These are phyloP conservation scores for Xylaria arbuscula DNA, from an alignment of 2,329 filamentous ascomycete species.

Conservation along the genomic window DNA sequence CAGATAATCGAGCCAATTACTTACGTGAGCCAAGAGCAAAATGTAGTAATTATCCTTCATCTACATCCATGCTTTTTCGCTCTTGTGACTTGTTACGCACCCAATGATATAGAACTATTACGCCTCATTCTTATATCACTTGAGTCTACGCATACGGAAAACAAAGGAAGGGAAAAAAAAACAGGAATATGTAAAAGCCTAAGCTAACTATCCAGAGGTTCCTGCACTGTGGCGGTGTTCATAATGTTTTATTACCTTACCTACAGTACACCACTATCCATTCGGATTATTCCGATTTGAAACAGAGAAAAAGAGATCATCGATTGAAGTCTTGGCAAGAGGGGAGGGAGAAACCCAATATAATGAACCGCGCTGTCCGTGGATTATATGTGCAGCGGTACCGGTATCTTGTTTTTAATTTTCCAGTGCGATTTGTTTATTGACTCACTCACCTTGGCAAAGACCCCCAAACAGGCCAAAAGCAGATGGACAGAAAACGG, in stretches of 20 bases:
- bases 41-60: too few species aligned
- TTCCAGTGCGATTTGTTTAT: neutral
- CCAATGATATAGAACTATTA: neutral
- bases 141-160: neutral
- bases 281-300: neutral
- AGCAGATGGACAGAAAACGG: constrained; percentile 20
- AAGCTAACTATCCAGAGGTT: neutral
- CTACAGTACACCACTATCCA: neutral
- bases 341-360: constrained; percentile 1
- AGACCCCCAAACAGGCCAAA: neutral
- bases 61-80: neutral
- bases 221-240: neutral
- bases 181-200: neutral
- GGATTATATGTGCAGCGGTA: neutral
- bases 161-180: neutral
- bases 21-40: neutral
- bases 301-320: neutral
- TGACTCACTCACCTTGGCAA: constrained; percentile 6
- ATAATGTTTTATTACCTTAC: neutral
- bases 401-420: constrained; percentile 12
- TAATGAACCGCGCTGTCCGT: constrained; percentile 6
- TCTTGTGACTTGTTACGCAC: neutral
- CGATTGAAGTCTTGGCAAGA: constrained; percentile 23
- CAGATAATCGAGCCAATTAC: too few species aligned
- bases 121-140: neutral